phyloP scores from a whole-genome alignment of 2,329 filamentous ascomycete species.

The Exophiala bonariae region DNA sequence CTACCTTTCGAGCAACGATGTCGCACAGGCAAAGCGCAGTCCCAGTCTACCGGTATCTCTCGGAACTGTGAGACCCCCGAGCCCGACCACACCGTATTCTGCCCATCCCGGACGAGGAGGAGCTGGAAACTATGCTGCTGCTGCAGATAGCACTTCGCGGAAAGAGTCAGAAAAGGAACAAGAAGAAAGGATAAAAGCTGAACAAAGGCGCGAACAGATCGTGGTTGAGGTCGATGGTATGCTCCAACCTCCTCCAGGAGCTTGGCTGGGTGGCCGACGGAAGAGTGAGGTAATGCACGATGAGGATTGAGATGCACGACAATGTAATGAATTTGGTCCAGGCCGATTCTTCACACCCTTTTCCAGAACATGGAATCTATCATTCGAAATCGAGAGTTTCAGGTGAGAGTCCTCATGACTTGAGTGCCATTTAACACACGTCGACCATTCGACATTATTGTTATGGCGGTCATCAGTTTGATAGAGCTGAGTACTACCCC shows the following conservation, averaged over 20 bases:
- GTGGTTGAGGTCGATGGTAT: slow-evolving; percentile 22
- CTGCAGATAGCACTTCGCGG: slow-evolving; percentile 11
- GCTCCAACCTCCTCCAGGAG: slow-evolving; percentile 25
- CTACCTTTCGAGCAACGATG: slow-evolving; percentile 14
- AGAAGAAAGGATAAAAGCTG: slow-evolving; percentile 18
- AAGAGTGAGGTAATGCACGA: slow-evolving; percentile 17
- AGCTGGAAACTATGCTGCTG: slow-evolving; percentile 56
- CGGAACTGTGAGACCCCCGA: slow-evolving; percentile 4
- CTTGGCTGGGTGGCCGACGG: slow-evolving; percentile 21
- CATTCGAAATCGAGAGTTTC: too few relatives aligned
- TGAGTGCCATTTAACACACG: too few relatives aligned
- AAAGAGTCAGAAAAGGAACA: slow-evolving; percentile 15
- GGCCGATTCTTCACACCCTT: too few relatives aligned
- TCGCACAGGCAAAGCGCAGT: slow-evolving; percentile 14
- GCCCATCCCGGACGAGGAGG: slow-evolving; percentile 56
- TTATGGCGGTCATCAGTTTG: too few relatives aligned
- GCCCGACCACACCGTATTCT: slow-evolving; percentile 13
- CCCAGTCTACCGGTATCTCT: slow-evolving; percentile 15
- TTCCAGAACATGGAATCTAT: too few relatives aligned
- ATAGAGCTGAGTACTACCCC: too few relatives aligned
- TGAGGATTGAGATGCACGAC: slow-evolving; percentile 9
- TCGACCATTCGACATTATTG: too few relatives aligned
- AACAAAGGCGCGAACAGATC: slow-evolving; percentile 23
- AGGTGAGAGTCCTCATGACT: too few relatives aligned
- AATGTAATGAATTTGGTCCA: too few relatives aligned